phyloP scores from a whole-genome alignment of 2,329 filamentous ascomycete species.

The Monosporascus cannonballus region DNA sequence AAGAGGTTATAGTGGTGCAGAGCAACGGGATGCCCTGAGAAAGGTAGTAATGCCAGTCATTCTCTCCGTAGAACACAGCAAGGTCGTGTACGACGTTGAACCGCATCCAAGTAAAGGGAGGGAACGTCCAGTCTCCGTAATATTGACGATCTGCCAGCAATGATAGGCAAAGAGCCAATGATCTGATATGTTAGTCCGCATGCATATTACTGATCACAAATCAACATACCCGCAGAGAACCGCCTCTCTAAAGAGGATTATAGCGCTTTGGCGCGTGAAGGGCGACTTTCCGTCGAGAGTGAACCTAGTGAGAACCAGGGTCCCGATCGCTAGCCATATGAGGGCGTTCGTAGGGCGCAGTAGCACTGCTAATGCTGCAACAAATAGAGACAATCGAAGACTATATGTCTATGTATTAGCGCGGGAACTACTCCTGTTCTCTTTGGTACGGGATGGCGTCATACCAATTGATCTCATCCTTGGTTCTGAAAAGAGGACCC shows the following conservation, averaged over 20 bases:
- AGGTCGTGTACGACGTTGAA: conserved; percentile 87
- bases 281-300: conserved; percentile 34
- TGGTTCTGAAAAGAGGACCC: conserved; percentile 18
- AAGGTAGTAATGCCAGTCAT: conserved; percentile 88
- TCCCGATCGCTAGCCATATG: conserved; percentile 69
- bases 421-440: conserved; percentile 7
- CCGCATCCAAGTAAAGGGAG: conserved; percentile 77
- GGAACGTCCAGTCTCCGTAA: conserved; percentile 83
- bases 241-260: conserved; percentile 56
- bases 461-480: conserved; percentile 26
- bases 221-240: conserved; percentile 50
- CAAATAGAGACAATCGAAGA: conserved; percentile 57
- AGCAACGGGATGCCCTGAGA: conserved; percentile 85
- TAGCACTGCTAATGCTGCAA: conserved; percentile 77
- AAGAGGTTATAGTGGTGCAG: conserved; percentile 76
- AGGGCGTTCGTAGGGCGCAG: conserved; percentile 85
- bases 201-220: neutral
- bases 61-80: conserved; percentile 86
- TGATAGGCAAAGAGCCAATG: conserved; percentile 56
- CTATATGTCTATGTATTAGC: conserved; percentile 27
- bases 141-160: conserved; percentile 66
- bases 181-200: conserved; percentile 18
- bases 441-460: conserved; percentile 4
- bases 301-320: conserved; percentile 42
- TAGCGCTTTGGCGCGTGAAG: conserved; percentile 35